These are phyloP conservation scores for Aspergillus aculeatus DNA, from an alignment of 2,329 filamentous ascomycete species.

Conservation along the genomic window DNA sequence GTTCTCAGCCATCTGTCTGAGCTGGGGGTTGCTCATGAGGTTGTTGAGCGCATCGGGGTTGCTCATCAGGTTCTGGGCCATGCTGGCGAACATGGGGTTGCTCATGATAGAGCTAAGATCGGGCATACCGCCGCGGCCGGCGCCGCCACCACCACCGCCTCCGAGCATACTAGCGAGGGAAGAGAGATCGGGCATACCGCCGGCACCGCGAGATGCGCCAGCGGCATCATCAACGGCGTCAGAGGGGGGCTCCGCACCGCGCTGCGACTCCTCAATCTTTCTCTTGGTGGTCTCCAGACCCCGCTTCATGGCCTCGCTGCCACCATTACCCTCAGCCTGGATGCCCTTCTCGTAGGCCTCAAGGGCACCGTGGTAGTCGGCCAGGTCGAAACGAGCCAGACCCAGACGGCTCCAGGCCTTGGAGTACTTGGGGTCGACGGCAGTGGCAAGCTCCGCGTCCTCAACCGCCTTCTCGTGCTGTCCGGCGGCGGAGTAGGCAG, in stretches of 20 bases:
- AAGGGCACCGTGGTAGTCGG: conserved; percentile 87
- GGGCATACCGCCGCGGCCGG: conserved; percentile 69
- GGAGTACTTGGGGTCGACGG: conserved; percentile 86
- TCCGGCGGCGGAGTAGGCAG: conserved; percentile 80
- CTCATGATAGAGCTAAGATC: conserved; percentile 85
- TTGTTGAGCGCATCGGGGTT: conserved; percentile 91
- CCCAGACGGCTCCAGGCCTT: conserved; percentile 96
- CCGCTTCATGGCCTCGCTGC: conserved; percentile 96
- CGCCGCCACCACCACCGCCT: conserved; percentile 56
- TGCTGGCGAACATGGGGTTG: conserved; percentile 97
- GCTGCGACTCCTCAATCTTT: conserved; percentile 76
- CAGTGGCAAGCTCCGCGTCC: conserved; percentile 88
- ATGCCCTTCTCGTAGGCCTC: conserved; percentile 93
- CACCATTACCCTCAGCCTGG: conserved; percentile 88
- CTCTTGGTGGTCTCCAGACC: conserved; percentile 91
- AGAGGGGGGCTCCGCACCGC: conserved; percentile 51
- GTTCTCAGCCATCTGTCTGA: conserved; percentile 81
- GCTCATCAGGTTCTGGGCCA: conserved; percentile 96
- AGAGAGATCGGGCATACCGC: conserved; percentile 70
- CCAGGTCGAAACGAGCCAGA: conserved; percentile 85
- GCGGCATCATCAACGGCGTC: conserved; percentile 53
- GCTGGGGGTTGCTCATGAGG: conserved; percentile 88
- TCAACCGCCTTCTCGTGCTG: conserved; percentile 80
- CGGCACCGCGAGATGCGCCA: conserved; percentile 45
- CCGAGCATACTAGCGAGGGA: conserved; percentile 72